Evolutionary conservation across 768 basidiomycete genomes (phyloP).

Genomic region (Amyloporia xantha): DNA sequence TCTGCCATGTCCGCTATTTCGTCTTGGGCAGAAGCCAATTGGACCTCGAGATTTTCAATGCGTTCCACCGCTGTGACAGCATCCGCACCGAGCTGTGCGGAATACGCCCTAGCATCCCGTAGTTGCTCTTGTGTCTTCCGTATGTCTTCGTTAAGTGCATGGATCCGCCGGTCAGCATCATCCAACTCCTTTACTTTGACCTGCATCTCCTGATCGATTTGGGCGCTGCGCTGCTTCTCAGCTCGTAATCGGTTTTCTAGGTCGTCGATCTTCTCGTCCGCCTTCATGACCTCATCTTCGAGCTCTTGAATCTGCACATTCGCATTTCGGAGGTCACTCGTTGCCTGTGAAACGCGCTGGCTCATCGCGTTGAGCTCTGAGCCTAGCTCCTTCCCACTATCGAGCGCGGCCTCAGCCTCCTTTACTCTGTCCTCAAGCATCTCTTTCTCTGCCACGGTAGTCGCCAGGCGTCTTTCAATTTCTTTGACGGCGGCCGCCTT

Average conservation of each 20-base stretch:
- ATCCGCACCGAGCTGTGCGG: conserved; percentile 57
- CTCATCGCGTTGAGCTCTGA: conserved; percentile 62
- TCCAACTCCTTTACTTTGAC: conserved; percentile 23
- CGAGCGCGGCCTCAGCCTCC: conserved; percentile 59
- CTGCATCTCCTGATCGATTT: conserved; percentile 34
- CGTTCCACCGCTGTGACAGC: conserved; percentile 44
- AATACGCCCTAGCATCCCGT: conserved; percentile 39
- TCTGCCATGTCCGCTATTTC: conserved; percentile 36
- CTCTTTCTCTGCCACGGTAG: conserved; percentile 46
- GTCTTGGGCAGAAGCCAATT: conserved; percentile 42
- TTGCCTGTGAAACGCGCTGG: conserved; percentile 46
- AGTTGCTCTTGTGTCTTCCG: conserved; percentile 34
- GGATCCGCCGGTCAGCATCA: conserved; percentile 15
- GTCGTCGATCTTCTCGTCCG: conserved; percentile 45
- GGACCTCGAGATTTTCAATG: conserved; percentile 49
- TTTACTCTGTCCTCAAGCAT: conserved; percentile 50
- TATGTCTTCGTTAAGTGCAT: conserved; percentile 25
- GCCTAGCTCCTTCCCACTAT: conserved; percentile 61
- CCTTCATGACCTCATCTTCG: conserved; percentile 50
- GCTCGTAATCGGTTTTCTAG: conserved; percentile 53
- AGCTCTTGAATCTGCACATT: conserved; percentile 53
- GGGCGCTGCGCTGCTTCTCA: conserved; percentile 37
- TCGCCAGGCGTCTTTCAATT: conserved; percentile 37
- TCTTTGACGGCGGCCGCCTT: conserved; percentile 37
- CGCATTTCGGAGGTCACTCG: conserved; percentile 53